A percentile compares a stretch with the other conserved stretches of the same genome.
Evolutionary conservation across 2,329 filamentous ascomycete genomes (phyloP).

Genomic region (Monilinia laxa): DNA sequence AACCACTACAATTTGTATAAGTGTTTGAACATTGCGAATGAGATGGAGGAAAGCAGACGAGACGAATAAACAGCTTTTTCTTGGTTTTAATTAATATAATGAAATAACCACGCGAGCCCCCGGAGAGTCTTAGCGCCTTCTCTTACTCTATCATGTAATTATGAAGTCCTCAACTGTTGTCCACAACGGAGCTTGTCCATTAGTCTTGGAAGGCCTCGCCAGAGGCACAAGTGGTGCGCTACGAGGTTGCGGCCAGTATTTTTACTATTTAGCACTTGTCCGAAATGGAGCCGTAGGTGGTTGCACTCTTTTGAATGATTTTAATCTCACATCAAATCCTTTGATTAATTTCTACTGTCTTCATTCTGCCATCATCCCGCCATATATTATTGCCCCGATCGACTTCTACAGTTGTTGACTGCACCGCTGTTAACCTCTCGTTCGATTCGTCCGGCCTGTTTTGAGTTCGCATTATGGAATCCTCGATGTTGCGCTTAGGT

Average conservation of each 20-base stretch:
- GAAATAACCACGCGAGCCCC: background rate
- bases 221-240: background rate
- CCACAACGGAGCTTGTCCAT: background rate
- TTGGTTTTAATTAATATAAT: background rate
- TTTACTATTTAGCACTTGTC: background rate
- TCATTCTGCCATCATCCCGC: background rate
- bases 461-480: constrained; percentile 12
- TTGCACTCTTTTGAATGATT: background rate
- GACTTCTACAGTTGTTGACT: background rate
- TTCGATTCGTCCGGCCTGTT: background rate
- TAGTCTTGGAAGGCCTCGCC: background rate
- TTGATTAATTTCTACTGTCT: background rate
- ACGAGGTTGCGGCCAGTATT: background rate
- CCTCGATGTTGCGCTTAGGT: background rate
- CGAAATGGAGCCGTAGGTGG: background rate
- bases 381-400: background rate
- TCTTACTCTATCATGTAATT: background rate
- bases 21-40: background rate
- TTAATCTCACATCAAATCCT: too few species aligned
- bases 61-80: background rate
- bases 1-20: background rate
- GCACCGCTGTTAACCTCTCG: background rate
- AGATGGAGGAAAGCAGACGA: background rate
- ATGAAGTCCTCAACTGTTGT: background rate
- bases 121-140: background rate